Conservation (phyloP, 2,329 filamentous ascomycete genomes). For the Colletotrichum caudatum region DNA sequence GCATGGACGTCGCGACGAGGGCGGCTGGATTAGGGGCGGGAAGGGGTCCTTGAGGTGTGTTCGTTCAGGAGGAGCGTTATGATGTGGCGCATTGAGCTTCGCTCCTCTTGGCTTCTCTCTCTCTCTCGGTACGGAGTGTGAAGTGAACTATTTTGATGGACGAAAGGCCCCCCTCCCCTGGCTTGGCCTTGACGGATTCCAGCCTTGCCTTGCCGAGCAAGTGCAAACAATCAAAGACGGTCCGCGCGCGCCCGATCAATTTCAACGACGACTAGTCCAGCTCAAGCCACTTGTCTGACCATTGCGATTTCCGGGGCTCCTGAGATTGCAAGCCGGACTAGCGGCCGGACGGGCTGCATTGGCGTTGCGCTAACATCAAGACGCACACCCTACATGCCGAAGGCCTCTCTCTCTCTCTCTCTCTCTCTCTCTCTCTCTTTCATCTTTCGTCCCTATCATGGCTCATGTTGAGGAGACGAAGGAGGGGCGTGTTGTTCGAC, state of each 20-base stretch:
- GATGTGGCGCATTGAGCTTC: conserved; percentile 36
- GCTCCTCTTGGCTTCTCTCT: conserved; percentile 2
- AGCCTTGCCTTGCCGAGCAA: conserved; percentile 6
- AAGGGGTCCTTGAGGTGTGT: background rate
- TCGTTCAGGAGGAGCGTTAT: conserved; percentile 36
- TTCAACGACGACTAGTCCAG: conserved; percentile 39
- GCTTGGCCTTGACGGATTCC: conserved; percentile 4
- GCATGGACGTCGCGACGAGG: conserved; percentile 31
- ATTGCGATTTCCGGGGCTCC: conserved; percentile 28
- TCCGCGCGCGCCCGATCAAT: conserved; percentile 37
- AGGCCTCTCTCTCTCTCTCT: conserved; percentile 3
- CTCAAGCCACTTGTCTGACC: conserved; percentile 40
- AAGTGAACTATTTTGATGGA: conserved; percentile 36
- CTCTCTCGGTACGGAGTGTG: no score
- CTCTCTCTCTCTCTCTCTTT: background rate
- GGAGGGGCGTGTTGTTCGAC: background rate
- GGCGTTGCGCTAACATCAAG: conserved; percentile 32
- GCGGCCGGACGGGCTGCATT: conserved; percentile 35
- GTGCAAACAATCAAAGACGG: conserved; percentile 3
- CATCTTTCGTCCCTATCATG: background rate
- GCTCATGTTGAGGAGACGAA: background rate
- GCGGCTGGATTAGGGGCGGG: conserved; percentile 8
- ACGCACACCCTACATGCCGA: background rate
- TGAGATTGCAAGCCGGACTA: conserved; percentile 38
- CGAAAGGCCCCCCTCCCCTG: conserved; percentile 5